Percentiles rank a stretch among this genome's conserved stretches.
phyloP scores from a whole-genome alignment of 2,329 filamentous ascomycete genomes.

The Epichloe coenophiala region DNA sequence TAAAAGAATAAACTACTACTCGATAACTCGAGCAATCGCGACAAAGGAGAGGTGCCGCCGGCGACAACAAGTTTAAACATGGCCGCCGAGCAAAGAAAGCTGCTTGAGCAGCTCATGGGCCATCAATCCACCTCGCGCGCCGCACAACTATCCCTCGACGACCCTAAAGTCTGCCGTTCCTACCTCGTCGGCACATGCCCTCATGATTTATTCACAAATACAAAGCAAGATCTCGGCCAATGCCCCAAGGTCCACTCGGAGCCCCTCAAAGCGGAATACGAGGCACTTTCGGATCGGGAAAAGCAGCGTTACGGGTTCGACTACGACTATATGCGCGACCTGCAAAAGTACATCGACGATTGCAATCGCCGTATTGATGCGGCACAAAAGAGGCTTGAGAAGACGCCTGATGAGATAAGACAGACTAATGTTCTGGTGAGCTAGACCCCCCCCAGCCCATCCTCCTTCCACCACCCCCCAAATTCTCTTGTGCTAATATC shows the following conservation, averaged over 20 bases:
- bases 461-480: background rate
- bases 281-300: conserved; percentile 55
- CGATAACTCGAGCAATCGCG: background rate
- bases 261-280: conserved; percentile 78
- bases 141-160: conserved; percentile 74
- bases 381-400: conserved; percentile 81
- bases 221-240: conserved; percentile 85
- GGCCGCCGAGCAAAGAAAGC: conserved; percentile 95
- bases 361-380: conserved; percentile 89
- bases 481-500: background rate
- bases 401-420: conserved; percentile 92
- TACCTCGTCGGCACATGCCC: conserved; percentile 90
- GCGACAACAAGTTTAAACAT: conserved; percentile 30
- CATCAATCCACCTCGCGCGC: conserved; percentile 58
- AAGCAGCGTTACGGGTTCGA: conserved; percentile 78
- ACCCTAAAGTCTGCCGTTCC: conserved; percentile 87
- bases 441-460: too few relatives aligned
- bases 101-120: conserved; percentile 95
- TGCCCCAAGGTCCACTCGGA: conserved; percentile 85
- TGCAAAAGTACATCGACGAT: conserved; percentile 93
- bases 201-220: conserved; percentile 98
- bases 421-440: conserved; percentile 75
- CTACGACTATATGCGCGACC: conserved; percentile 90
- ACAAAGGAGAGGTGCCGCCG: background rate
- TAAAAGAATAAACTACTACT: too few relatives aligned